Evolutionary conservation across 2,329 filamentous ascomycete species (phyloP).

Genomic region (Aspergillus persii): DNA sequence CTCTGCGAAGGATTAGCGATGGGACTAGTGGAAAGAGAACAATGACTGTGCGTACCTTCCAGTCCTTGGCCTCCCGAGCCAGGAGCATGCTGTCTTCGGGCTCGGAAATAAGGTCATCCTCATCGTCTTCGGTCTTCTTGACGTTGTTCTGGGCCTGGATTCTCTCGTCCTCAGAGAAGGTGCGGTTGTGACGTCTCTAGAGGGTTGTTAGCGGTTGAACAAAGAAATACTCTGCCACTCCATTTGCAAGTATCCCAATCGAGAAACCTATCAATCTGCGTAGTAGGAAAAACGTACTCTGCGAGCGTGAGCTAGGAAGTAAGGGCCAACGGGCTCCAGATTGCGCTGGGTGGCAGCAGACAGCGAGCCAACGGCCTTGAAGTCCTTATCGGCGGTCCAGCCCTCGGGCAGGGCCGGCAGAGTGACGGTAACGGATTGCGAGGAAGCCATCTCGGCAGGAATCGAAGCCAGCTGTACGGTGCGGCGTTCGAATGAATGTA

Average conservation of each 20-base stretch:
- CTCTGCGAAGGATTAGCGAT: constrained; percentile 50
- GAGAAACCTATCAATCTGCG: neutral
- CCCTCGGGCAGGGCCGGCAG: constrained; percentile 74
- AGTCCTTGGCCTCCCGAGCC: constrained; percentile 93
- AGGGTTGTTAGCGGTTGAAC: constrained; percentile 19
- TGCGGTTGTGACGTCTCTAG: constrained; percentile 83
- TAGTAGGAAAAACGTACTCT: constrained; percentile 56
- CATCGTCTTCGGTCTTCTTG: constrained; percentile 91
- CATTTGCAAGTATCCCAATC: neutral
- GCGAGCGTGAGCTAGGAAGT: constrained; percentile 96
- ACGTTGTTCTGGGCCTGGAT: constrained; percentile 93
- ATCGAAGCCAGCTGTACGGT: constrained; percentile 8
- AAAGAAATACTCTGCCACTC: neutral
- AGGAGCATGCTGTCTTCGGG: constrained; percentile 90
- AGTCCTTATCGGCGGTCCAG: constrained; percentile 84
- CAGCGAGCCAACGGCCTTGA: constrained; percentile 77
- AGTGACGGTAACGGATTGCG: constrained; percentile 29
- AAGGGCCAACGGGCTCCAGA: constrained; percentile 92
- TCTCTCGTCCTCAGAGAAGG: constrained; percentile 96
- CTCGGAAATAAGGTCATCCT: constrained; percentile 89
- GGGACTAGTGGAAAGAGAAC: neutral
- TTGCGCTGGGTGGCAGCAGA: constrained; percentile 77
- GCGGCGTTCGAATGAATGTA: constrained; percentile 1
- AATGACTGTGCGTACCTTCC: constrained; percentile 70
- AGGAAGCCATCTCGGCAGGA: constrained; percentile 59